Evolutionary conservation across 352 stramenopile species (phyloP), one percentile per base, ranked within the genome.

Genomic region (Globisporangium spinosum): DNA sequence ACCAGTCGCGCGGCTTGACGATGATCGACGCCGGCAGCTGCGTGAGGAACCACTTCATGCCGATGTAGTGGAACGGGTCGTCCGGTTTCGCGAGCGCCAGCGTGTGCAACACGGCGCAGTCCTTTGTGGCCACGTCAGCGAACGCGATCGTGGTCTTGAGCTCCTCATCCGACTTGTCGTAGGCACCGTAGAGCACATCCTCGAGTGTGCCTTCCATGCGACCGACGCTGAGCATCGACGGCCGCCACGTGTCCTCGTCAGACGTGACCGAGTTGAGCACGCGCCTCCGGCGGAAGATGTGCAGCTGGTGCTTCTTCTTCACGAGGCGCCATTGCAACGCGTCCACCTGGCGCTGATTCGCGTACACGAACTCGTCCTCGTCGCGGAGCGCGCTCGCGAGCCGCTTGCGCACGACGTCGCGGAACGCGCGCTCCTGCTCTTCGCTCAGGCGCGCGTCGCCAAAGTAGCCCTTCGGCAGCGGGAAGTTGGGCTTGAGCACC

Each of bases 21-120:
- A 79, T 27, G 20, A 63, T 22, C 59, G 55, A 58, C 0, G 49
- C 65, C 0, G 77, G 73, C 7, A 81, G 68, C 57, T 85, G 74
- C 40, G 76, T 77, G 23, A 82, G 55, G 6, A 72, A 68, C 81
- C 81, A 88, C 59, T 87, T 87, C 38, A 89, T 62, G 3, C 79
- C 79, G 13, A 89, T 27, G 59, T 77, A 87, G 32, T 84, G 76
- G 49, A 87, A 76, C 34, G 79, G 81, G n/a, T 86, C 72, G 0
- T 71, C 59, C 0, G 68, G 64, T 17, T 72, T 74, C 17, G 75
- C 77, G 12, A 76, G 56, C 49, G 87, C 78, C 43, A 89, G 55
- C 25, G 70, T 82, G 29, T 67, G 67, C 5, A 89, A 70, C 54
- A 86, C 56, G 7, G 71, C 67, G 54, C 73, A 83, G 65, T 87